Evolutionary conservation across 192 early-diverging fungal genomes (phyloP).

Genomic region (Martensiomyces pterosporus): DNA sequence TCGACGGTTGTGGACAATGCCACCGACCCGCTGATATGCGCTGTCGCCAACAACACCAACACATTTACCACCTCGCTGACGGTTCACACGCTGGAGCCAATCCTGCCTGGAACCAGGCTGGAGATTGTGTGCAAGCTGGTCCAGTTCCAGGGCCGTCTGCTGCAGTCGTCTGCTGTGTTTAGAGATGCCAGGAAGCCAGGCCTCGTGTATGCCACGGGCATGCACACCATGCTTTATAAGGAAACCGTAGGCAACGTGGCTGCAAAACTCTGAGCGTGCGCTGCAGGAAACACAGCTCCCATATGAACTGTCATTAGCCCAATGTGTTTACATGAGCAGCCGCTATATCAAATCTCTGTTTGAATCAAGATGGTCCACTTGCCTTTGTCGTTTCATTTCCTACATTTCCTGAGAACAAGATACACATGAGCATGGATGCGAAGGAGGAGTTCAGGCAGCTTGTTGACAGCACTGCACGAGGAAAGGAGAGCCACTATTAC

Average conservation of each 20-base stretch:
- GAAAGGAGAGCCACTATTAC: conserved; percentile 42
- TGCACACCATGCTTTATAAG: conserved; percentile 14
- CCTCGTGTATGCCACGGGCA: conserved; percentile 16
- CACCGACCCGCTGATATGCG: conserved; percentile 13
- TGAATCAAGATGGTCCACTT: too few species aligned
- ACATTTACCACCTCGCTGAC: conserved; percentile 16
- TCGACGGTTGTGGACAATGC: conserved; percentile 18
- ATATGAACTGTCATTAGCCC: too few species aligned
- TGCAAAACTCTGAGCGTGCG: too few species aligned
- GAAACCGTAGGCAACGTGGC: not conserved
- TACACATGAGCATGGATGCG: too few species aligned
- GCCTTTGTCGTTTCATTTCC: too few species aligned
- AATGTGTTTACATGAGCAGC: too few species aligned
- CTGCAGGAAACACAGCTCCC: too few species aligned
- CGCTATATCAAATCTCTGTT: too few species aligned
- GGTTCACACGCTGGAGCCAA: conserved; percentile 17
- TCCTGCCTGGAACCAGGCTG: conserved; percentile 9
- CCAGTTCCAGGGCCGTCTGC: conserved; percentile 13
- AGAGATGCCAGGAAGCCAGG: conserved; percentile 14
- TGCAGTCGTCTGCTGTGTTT: conserved; percentile 26
- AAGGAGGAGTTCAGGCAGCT: not conserved
- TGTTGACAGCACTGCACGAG: not conserved
- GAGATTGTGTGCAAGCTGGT: conserved; percentile 26
- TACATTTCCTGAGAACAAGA: too few species aligned
- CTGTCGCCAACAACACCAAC: not conserved